Base-by-base conservation (phyloP, 352 stramenopile genomes). In the Globisporangium rhizosaccharum region DNA sequence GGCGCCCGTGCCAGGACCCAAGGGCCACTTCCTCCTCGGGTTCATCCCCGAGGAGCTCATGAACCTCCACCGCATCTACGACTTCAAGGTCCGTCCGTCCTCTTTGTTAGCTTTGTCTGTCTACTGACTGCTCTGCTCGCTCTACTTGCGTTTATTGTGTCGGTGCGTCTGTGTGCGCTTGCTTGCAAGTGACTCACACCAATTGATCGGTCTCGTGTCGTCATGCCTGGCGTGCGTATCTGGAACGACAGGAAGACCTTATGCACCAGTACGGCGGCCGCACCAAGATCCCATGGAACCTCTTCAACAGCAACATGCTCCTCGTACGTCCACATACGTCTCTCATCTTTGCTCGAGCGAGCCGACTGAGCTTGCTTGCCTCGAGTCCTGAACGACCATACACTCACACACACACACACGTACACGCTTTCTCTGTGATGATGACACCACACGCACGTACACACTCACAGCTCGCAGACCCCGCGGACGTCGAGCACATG, bases 221-320 rank as follows among this genome's bases (percentile, higher is more conserved):
- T 36, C 30, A 36, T 37, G 11, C 17, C 45, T 17, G n/a, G 3
- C 10, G n/a, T 20, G 12, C 6, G n/a, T 28, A 20, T 30, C 42
- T 20, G 42, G 2, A 9, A 48, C n/a, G 20, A 25, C 44, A 77
- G 66, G 70, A 71, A 30, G 68, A 79, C 14, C 63, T 71, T 48
- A 57, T 87, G 39, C 59, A 70, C 37, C 41, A 72, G 41, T 53
- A 82, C 41, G 69, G 69, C 15, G 74, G 76, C 1, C 68, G 70
- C 25, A 82, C 84, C 72, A 85, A 87, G 51, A 79, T 77, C 64
- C 76, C 76, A 46, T 84, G 74, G 74, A 73, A 80, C n/a, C 59
- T 87, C 55, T 82, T 87, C 64, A 37, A 17, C 52, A 42, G 14
- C 39, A 50, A 51, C 41, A 39, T 49, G 1, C 3, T 58, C 25